Evolutionary conservation across 257 asterid species (phyloP).

Genomic region (Coffea canephora): DNA sequence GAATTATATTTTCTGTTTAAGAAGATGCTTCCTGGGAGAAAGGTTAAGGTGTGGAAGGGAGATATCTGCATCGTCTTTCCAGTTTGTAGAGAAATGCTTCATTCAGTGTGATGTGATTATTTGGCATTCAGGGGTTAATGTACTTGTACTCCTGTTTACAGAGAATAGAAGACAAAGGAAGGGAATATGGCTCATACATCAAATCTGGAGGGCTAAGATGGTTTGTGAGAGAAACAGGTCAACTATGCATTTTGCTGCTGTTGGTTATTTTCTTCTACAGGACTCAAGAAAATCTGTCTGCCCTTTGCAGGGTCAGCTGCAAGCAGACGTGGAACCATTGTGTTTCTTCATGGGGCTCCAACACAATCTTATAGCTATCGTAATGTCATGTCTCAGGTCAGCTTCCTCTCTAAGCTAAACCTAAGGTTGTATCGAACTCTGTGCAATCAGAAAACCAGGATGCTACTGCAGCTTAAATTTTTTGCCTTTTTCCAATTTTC

Average conservation of each 20-base stretch:
- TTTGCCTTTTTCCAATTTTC: no score
- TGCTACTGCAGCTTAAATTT: no score
- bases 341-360: slow-evolving; percentile 98
- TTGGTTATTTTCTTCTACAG: background rate
- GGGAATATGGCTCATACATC: slow-evolving; percentile 67
- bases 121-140: slow-evolving; percentile 7
- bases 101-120: no score
- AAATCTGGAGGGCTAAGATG: slow-evolving; percentile 82
- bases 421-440: no score
- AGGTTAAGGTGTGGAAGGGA: no score
- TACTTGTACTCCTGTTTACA: slow-evolving; percentile 22
- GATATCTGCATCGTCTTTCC: no score
- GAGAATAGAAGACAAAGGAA: slow-evolving; percentile 90
- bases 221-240: slow-evolving; percentile 99
- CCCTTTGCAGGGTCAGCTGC: slow-evolving; percentile 61
- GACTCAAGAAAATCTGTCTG: slow-evolving; percentile 20
- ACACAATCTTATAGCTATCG: slow-evolving; percentile 95
- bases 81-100: no score
- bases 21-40: no score
- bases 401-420: slow-evolving; percentile 27
- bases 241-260: slow-evolving; percentile 10
- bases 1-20: no score
- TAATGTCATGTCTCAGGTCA: slow-evolving; percentile 93
- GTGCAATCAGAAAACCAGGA: no score
- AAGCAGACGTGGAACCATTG: slow-evolving; percentile 76